phyloP scores from a whole-genome alignment of 139 green algal genomes.

The Chlorokybus atmophyticus region DNA sequence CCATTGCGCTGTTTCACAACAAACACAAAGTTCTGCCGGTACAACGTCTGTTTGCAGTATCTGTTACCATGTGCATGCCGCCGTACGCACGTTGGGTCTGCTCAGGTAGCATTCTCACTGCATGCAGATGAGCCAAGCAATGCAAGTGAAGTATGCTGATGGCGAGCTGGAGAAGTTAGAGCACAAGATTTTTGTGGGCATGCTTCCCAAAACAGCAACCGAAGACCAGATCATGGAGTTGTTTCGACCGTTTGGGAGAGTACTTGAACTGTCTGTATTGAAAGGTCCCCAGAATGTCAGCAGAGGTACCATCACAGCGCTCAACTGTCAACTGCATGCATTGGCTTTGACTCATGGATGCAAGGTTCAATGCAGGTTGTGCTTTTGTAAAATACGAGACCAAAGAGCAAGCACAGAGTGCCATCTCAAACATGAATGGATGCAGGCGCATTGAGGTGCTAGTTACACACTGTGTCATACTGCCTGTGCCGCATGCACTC shows the following conservation, averaged over 20 bases:
- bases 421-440: too few species aligned
- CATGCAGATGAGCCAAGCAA: background rate
- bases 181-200: slow-evolving; percentile 11
- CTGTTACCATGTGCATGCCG: background rate
- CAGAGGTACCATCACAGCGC: too few species aligned
- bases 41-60: background rate
- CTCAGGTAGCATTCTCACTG: too few species aligned
- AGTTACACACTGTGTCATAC: too few species aligned
- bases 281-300: background rate
- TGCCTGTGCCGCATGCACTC: too few species aligned
- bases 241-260: background rate
- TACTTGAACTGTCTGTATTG: background rate
- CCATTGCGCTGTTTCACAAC: slow-evolving; percentile 7
- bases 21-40: slow-evolving; percentile 4
- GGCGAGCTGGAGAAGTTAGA: slow-evolving; percentile 6
- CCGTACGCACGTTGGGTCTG: too few species aligned
- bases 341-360: too few species aligned
- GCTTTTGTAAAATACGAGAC: background rate
- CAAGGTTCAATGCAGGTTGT: too few species aligned
- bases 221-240: background rate
- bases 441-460: too few species aligned
- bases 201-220: slow-evolving; percentile 7
- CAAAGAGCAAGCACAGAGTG: too few species aligned
- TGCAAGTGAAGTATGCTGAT: slow-evolving; percentile 16
- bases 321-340: too few species aligned